These are phyloP conservation scores for Pestalotiopsis sp. DNA, from an alignment of 2,329 filamentous ascomycete species.

Conservation along the genomic window DNA sequence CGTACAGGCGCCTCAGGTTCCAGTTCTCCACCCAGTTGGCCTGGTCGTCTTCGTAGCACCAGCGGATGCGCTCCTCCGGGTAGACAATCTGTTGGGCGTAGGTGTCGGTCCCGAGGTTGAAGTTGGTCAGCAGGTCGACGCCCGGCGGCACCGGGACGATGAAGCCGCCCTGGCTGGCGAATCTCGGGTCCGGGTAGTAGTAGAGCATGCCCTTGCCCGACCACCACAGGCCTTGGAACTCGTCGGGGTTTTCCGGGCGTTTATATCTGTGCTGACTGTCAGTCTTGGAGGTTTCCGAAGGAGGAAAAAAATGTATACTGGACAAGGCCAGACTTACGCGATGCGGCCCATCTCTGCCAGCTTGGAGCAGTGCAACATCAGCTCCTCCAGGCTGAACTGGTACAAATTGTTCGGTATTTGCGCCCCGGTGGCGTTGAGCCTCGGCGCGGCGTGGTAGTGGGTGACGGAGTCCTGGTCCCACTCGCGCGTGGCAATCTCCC, in stretches of 20 bases:
- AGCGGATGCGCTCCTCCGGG: conserved; percentile 32
- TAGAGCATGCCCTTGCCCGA: conserved; percentile 4
- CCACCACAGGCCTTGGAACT: not conserved
- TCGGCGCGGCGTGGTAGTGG: not conserved
- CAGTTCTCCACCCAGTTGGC: not conserved
- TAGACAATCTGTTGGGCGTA: conserved; percentile 25
- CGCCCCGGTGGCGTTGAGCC: conserved; percentile 20
- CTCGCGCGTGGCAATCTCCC: not conserved
- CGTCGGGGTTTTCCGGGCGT: not conserved
- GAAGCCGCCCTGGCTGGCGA: not conserved
- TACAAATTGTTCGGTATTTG: conserved; percentile 24
- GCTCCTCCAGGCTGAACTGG: conserved; percentile 30
- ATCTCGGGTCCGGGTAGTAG: not conserved
- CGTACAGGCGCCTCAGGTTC: not conserved
- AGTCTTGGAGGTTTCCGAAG: not conserved
- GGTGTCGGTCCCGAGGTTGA: not conserved
- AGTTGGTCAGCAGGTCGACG: not conserved
- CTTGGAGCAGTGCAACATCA: conserved; percentile 17
- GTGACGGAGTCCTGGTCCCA: not conserved
- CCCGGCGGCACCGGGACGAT: not conserved
- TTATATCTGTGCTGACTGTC: not conserved
- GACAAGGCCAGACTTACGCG: conserved; percentile 22
- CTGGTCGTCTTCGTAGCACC: conserved; percentile 24
- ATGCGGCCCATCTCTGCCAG: conserved; percentile 25
- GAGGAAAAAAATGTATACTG: not conserved